Percentiles rank a stretch among this genome's conserved stretches.
phyloP scores from a whole-genome alignment of 2,329 filamentous ascomycete genomes.

The Diaporthe citrichinensis region DNA sequence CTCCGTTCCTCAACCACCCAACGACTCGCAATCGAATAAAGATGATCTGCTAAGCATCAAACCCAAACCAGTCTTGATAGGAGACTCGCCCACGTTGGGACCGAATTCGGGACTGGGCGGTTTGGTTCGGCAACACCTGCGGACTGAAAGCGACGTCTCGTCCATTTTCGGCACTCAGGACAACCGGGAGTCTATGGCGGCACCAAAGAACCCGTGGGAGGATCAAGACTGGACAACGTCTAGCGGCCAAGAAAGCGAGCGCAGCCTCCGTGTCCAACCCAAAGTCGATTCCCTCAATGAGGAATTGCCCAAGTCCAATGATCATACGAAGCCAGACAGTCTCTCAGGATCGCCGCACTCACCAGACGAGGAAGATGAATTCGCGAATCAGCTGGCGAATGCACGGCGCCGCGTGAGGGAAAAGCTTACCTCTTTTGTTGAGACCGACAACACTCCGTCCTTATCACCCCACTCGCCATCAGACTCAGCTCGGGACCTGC shows the following conservation, averaged over 20 bases:
- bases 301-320: neutral
- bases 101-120: conserved; percentile 80
- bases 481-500: conserved; percentile 53
- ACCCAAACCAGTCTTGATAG: conserved; percentile 50
- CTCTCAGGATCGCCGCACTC: conserved; percentile 34
- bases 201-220: conserved; percentile 23
- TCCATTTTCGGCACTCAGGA: conserved; percentile 74
- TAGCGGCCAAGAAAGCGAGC: neutral
- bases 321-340: neutral
- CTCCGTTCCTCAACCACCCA: conserved; percentile 50
- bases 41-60: conserved; percentile 40
- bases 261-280: neutral
- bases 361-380: conserved; percentile 74
- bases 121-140: conserved; percentile 87
- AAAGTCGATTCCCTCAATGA: neutral
- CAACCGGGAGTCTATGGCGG: conserved; percentile 20
- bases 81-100: conserved; percentile 86
- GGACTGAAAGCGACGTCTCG: conserved; percentile 84
- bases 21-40: conserved; percentile 46
- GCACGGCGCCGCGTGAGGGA: conserved; percentile 80
- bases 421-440: conserved; percentile 77
- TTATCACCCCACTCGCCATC: conserved; percentile 54
- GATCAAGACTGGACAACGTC: conserved; percentile 8
- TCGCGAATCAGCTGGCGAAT: conserved; percentile 79
- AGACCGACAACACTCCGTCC: conserved; percentile 67